A percentile compares a stretch with the other conserved stretches of the same genome.
These are phyloP conservation scores for Fusarium odoratissimum DNA, from an alignment of 2,329 filamentous ascomycete genomes.

Conservation along the genomic window DNA sequence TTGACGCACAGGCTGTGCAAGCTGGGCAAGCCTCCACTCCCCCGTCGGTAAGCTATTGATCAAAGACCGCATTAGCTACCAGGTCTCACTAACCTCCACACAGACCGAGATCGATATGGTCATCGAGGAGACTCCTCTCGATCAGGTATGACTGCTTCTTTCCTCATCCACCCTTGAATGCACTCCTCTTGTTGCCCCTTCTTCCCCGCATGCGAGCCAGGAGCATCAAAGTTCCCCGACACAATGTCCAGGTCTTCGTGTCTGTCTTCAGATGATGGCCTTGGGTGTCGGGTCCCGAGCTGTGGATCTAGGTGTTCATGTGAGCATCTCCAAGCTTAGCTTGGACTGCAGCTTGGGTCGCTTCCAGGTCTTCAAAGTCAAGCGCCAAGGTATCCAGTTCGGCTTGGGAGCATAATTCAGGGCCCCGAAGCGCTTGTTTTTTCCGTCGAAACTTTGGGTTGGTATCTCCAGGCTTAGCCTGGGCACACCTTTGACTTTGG, in stretches of 20 bases:
- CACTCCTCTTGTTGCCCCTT: slow-evolving; percentile 9
- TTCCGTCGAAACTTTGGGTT: background rate
- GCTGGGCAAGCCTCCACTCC: background rate
- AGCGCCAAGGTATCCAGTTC: background rate
- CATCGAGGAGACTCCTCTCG: too few relatives aligned
- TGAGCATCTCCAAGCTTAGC: slow-evolving; percentile 19
- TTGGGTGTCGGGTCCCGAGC: slow-evolving; percentile 5
- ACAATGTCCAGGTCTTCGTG: background rate
- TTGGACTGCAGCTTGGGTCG: slow-evolving; percentile 15
- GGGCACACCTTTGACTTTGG: slow-evolving; percentile 3
- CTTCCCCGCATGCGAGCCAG: slow-evolving; percentile 22
- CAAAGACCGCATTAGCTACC: background rate
- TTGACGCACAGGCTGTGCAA: background rate
- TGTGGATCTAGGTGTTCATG: background rate
- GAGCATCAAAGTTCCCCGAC: slow-evolving; percentile 3
- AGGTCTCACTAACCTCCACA: background rate
- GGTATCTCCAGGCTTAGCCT: slow-evolving; percentile 17
- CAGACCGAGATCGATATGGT: background rate
- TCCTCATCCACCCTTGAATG: slow-evolving; percentile 33
- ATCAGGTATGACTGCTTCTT: slow-evolving; percentile 32
- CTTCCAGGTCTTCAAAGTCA: slow-evolving; percentile 10
- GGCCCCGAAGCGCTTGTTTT: background rate
- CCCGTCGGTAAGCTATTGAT: background rate
- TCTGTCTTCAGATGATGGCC: background rate
- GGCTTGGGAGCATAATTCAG: background rate